A percentile compares a stretch with the other conserved stretches of the same genome.
Evolutionary conservation across 495 filamentous ascomycete genomes (phyloP).

Genomic region (Opeltia flavorubescens): DNA sequence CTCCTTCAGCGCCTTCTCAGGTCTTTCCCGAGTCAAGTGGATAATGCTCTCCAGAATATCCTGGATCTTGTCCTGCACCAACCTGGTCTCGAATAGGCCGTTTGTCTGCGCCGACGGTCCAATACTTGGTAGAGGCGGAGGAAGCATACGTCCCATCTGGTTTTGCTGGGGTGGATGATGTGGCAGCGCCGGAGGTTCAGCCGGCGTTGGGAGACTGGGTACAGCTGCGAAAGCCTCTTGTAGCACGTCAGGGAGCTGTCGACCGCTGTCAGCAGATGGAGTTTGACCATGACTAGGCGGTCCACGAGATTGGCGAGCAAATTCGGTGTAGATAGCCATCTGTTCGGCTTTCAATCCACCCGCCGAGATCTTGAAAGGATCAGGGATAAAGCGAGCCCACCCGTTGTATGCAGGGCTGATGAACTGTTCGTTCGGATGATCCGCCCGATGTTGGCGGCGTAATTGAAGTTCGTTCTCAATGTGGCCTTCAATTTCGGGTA

Average conservation of each 20-base stretch:
- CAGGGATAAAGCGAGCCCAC: slow-evolving; percentile 79
- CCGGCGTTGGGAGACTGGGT: slow-evolving; percentile 63
- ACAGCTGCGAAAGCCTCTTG: slow-evolving; percentile 71
- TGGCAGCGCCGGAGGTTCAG: slow-evolving; percentile 62
- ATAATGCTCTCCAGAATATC: slow-evolving; percentile 58
- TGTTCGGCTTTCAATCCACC: slow-evolving; percentile 82
- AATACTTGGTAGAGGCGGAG: slow-evolving; percentile 24
- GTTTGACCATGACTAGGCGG: slow-evolving; percentile 40
- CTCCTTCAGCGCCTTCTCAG: slow-evolving; percentile 57
- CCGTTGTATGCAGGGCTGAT: slow-evolving; percentile 64
- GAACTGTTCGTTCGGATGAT: slow-evolving; percentile 67
- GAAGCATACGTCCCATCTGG: slow-evolving; percentile 36
- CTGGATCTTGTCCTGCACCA: slow-evolving; percentile 47
- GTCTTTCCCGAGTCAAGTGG: slow-evolving; percentile 44
- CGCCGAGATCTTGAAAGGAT: slow-evolving; percentile 70
- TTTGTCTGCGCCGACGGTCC: slow-evolving; percentile 44
- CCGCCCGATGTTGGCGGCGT: slow-evolving; percentile 54
- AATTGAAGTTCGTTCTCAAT: slow-evolving; percentile 62
- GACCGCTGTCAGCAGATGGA: slow-evolving; percentile 41
- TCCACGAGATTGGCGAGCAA: slow-evolving; percentile 65
- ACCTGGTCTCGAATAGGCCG: slow-evolving; percentile 50
- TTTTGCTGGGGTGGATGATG: slow-evolving; percentile 52
- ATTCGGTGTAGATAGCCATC: slow-evolving; percentile 90
- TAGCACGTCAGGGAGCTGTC: slow-evolving; percentile 57
- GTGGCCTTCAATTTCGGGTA: slow-evolving; percentile 87